Base-by-base conservation (phyloP, 768 basidiomycete species). In the Russula earlei region DNA sequence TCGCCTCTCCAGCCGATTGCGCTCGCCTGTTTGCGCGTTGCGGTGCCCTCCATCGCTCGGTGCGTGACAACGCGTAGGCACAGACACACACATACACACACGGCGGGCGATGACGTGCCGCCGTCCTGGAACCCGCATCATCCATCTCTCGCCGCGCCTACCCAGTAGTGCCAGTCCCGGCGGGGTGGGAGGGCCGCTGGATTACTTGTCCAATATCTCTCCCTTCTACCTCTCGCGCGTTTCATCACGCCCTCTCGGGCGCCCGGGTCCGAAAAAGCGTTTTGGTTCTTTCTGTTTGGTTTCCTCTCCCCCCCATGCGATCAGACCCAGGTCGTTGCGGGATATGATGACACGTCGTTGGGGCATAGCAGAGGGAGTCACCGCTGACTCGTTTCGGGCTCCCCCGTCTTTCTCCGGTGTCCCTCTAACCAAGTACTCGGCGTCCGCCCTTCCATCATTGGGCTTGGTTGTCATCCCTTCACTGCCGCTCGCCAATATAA, bases 271-370 rank as follows among this genome's bases (percentile, higher is more conserved):
- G n/a, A n/a, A 9, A 44, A 33, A 4, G 25, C 25, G 36, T 29
- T 29, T 37, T 43, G 41, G 34, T 31, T 31, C 10, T 29, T 29
- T 37, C 38, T 33, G 34, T 31, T 31, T 31, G 29, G 29, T 31
- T 31, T 31, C 29, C 29, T 31, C n/a, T 31, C 29, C 19, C 19
- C 11, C 10, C 46, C 48, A 15, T 31, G 36, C 41, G 52, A 58
- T 58, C 57, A 54, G n/a, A n/a, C n/a, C n/a, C n/a, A n/a, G n/a
- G 12, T 44, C 9, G 33, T 10, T 33, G 29, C 2, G 37, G 25
- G 47, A 49, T n/a, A n/a, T n/a, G 17, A 31, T 53, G 36, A 58
- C 47, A 54, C 53, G 37, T 43, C 57, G 47, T 54, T 27, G 40
- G 40, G 38, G 38, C 2, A 31, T 5, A 7, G 29, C 36, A 24